phyloP scores from a whole-genome alignment of 305 asterid genomes.

The Fraxinus albicans region DNA sequence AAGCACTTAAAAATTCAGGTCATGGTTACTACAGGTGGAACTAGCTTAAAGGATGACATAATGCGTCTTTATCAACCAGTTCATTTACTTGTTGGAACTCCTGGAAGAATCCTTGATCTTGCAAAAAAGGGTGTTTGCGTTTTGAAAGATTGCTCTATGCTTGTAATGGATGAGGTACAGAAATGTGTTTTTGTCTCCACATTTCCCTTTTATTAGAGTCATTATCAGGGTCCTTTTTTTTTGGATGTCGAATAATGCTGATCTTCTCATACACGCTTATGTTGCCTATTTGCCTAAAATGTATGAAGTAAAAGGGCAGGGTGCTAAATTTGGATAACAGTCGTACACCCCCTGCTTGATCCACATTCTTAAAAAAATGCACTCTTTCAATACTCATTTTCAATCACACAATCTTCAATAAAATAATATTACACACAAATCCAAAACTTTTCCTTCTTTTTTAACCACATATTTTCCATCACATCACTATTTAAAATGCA shows the following conservation, averaged over 20 bases:
- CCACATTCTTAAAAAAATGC: too few species aligned
- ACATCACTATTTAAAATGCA: too few species aligned
- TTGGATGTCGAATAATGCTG: background rate
- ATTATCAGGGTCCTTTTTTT: conserved; percentile 1
- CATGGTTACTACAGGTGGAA: conserved; percentile 97
- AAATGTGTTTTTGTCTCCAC: conserved; percentile 7
- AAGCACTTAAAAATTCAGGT: conserved; percentile 83
- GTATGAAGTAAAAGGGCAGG: background rate
- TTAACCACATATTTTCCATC: too few species aligned
- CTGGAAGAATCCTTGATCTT: conserved; percentile 96
- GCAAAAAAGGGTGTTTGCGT: conserved; percentile 69
- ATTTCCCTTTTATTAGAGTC: background rate
- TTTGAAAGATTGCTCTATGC: conserved; percentile 72
- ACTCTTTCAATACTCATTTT: too few species aligned
- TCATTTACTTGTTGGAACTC: conserved; percentile 96
- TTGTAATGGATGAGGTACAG: conserved; percentile 88
- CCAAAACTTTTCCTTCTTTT: too few species aligned
- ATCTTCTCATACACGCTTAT: background rate
- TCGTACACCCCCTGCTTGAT: too few species aligned
- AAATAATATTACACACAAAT: too few species aligned
- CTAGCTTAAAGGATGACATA: conserved; percentile 94
- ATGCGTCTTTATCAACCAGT: conserved; percentile 98
- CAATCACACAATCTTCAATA: too few species aligned
- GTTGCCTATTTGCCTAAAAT: background rate
- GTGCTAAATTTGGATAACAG: background rate